A percentile compares a stretch with the other conserved stretches of the same genome.
Evolutionary conservation across 257 asterid species (phyloP).

Genomic region (Ajuga chamaepitys): DNA sequence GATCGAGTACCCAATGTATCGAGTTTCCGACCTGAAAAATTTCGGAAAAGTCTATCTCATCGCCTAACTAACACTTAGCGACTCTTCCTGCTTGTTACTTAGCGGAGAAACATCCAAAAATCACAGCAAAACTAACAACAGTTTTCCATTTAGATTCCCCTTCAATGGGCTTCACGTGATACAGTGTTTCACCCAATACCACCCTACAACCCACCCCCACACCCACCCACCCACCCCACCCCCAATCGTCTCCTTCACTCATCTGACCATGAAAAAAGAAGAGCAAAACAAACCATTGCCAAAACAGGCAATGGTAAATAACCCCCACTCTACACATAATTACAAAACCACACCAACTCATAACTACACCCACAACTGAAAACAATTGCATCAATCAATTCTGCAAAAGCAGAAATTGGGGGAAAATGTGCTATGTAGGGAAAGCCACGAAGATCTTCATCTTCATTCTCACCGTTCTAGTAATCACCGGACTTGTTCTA

Average conservation of each 20-base stretch:
- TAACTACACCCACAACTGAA: slow-evolving; percentile 5
- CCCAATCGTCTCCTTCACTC: slow-evolving; percentile 18
- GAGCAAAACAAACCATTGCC: slow-evolving; percentile 4
- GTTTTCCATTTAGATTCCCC: background rate
- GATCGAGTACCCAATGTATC: too few species aligned
- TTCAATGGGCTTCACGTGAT: slow-evolving; percentile 35
- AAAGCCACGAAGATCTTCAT: slow-evolving; percentile 96
- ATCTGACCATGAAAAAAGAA: background rate
- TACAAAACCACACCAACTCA: slow-evolving; percentile 24
- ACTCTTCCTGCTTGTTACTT: too few species aligned
- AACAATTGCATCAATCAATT: background rate
- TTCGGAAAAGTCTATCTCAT: too few species aligned
- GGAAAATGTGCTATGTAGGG: slow-evolving; percentile 65
- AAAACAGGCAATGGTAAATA: background rate
- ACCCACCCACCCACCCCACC: background rate
- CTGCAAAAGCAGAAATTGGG: background rate
- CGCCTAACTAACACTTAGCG: too few species aligned
- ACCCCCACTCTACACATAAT: slow-evolving; percentile 7
- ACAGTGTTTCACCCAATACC: slow-evolving; percentile 17
- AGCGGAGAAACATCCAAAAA: slow-evolving; percentile 17
- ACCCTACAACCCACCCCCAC: slow-evolving; percentile 1
- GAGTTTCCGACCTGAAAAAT: too few species aligned
- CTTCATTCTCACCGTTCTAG: slow-evolving; percentile 55
- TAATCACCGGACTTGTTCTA: slow-evolving; percentile 48
- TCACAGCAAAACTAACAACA: slow-evolving; percentile 1